phyloP scores from a whole-genome alignment of 2,329 filamentous ascomycete species.

The Alternaria sp. region DNA sequence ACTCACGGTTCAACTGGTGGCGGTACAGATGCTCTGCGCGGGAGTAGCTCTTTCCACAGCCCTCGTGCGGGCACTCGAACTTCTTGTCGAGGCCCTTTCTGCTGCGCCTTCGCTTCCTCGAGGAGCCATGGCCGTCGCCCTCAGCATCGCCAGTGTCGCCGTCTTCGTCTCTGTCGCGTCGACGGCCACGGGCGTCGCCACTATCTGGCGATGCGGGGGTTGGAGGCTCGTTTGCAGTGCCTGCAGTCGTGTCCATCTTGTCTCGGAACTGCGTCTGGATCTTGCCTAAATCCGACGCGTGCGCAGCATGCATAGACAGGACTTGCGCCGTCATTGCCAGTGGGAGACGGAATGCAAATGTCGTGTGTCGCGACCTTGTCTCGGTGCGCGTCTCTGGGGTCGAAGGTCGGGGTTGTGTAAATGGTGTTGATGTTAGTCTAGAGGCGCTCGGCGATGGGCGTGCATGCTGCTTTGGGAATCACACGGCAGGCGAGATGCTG shows the following conservation, averaged over 20 bases:
- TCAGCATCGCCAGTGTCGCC: constrained; percentile 40
- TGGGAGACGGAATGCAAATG: constrained; percentile 11
- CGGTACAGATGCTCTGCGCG: constrained; percentile 96
- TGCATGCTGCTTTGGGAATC: constrained; percentile 30
- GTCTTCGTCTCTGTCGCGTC: constrained; percentile 47
- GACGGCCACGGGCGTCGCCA: constrained; percentile 48
- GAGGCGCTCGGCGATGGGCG: constrained; percentile 26
- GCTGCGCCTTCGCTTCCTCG: constrained; percentile 70
- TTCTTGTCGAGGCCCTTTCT: constrained; percentile 81
- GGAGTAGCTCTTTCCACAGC: constrained; percentile 95
- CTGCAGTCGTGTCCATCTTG: constrained; percentile 44
- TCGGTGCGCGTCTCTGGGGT: constrained; percentile 27
- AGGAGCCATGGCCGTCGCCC: constrained; percentile 42
- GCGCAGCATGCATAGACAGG: constrained; percentile 49
- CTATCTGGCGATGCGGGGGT: constrained; percentile 46
- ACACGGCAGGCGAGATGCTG: constrained; percentile 17
- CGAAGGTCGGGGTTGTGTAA: constrained; percentile 26
- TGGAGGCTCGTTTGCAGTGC: constrained; percentile 38
- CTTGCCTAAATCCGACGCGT: constrained; percentile 48
- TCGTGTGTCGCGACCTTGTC: constrained; percentile 17
- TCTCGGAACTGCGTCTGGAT: constrained; percentile 44
- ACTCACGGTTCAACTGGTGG: constrained; percentile 90
- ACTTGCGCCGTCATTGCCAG: constrained; percentile 51
- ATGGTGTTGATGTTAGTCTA: constrained; percentile 25
- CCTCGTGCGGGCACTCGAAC: constrained; percentile 76